phyloP scores from a whole-genome alignment of 116 monocot genomes.

The Phalaenopsis hybrid region DNA sequence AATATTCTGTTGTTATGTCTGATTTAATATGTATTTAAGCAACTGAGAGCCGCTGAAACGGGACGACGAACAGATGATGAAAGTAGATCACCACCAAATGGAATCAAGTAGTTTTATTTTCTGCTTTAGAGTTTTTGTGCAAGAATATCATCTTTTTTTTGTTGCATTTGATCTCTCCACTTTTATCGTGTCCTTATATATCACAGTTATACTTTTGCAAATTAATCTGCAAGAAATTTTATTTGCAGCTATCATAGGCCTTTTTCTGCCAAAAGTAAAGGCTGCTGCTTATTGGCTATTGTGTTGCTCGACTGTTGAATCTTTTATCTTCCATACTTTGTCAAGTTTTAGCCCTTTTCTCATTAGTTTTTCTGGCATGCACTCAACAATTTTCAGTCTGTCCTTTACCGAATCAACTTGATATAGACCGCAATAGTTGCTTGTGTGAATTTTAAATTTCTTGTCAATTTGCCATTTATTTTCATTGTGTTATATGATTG shows the following conservation, averaged over 20 bases:
- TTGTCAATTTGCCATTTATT: not conserved
- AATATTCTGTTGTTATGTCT: not conserved
- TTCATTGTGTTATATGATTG: not conserved
- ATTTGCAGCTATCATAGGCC: not conserved
- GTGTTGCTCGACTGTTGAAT: not conserved
- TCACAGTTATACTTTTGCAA: not conserved
- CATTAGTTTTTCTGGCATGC: not conserved
- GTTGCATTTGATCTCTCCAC: not conserved
- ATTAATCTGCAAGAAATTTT: not conserved
- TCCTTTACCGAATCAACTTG: not conserved
- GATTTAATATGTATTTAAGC: constrained; percentile 2
- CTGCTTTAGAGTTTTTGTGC: not conserved
- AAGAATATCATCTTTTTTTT: not conserved
- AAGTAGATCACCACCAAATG: not conserved
- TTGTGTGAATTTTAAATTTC: not conserved
- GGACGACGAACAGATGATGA: no score
- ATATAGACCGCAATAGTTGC: not conserved
- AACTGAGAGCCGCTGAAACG: no score
- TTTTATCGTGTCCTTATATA: not conserved
- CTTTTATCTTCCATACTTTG: not conserved
- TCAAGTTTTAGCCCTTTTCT: not conserved
- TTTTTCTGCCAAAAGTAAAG: not conserved
- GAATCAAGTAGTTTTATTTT: not conserved
- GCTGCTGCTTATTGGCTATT: not conserved
- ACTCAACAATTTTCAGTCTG: not conserved